Evolutionary conservation across 2,329 filamentous ascomycete genomes (phyloP).

Genomic region (Echinosphaeria canescens): DNA sequence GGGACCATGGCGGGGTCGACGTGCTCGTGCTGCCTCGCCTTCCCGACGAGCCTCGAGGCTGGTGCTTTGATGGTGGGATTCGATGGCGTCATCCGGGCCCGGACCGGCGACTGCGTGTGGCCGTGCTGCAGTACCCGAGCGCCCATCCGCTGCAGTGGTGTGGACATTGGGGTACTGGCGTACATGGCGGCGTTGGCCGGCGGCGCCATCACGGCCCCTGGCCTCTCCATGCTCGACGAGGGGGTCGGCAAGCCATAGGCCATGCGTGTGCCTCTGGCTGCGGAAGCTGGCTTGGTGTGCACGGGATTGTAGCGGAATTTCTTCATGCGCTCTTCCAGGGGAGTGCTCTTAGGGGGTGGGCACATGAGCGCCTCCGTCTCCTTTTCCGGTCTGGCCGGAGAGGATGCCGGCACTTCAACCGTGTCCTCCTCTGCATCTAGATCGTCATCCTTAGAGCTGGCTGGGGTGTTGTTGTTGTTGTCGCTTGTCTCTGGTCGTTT

Average conservation of each 20-base stretch:
- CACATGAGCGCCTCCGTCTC: constrained; percentile 6
- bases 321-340: too few species aligned
- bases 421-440: too few species aligned
- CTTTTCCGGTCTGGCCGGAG: constrained; percentile 1
- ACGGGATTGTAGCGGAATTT: constrained; percentile 8
- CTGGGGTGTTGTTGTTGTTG: neutral
- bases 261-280: constrained; percentile 8
- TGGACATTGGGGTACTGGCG: constrained; percentile 10
- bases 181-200: constrained; percentile 1
- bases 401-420: constrained; percentile 5
- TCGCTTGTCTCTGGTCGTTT: too few species aligned
- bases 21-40: too few species aligned
- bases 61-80: too few species aligned
- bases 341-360: too few species aligned
- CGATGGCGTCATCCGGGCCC: too few species aligned
- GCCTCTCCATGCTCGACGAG: constrained; percentile 9
- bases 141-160: constrained; percentile 30
- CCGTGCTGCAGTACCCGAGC: constrained; percentile 18
- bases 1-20: constrained; percentile 32
- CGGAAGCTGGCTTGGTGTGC: constrained; percentile 5
- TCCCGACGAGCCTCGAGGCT: too few species aligned
- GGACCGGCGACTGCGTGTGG: too few species aligned
- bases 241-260: constrained; percentile 18
- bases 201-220: constrained; percentile 2
- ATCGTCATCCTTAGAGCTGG: too few species aligned